Percentiles rank a stretch among this genome's conserved stretches.
Evolutionary conservation across 2,329 filamentous ascomycete genomes (phyloP).

Genomic region (Didymella glomerata): DNA sequence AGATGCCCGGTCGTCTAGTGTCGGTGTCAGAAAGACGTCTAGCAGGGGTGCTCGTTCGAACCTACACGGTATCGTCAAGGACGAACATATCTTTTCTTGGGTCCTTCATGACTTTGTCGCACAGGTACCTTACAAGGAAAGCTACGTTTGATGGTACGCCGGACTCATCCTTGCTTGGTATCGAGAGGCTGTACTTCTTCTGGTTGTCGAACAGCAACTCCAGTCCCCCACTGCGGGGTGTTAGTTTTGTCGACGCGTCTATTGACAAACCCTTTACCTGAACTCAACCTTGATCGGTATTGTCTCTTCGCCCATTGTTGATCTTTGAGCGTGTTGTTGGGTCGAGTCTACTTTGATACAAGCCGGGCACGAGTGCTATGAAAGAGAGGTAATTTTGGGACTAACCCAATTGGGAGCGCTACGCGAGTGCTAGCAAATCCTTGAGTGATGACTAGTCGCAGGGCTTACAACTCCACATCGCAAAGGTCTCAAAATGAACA

Average conservation of each 20-base stretch:
- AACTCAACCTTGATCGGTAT: conserved; percentile 77
- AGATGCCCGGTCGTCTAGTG: conserved; percentile 87
- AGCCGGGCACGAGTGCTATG: conserved; percentile 19
- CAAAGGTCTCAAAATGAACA: conserved; percentile 40
- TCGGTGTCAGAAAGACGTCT: conserved; percentile 28
- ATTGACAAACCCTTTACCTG: conserved; percentile 59
- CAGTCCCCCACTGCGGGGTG: conserved; percentile 73
- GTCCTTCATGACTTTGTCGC: conserved; percentile 84
- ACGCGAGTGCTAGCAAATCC: conserved; percentile 48
- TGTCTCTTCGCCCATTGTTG: conserved; percentile 38
- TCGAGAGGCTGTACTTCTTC: conserved; percentile 72
- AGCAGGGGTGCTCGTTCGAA: not conserved
- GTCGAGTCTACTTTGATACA: not conserved
- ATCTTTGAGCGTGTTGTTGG: not conserved
- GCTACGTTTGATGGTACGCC: conserved; percentile 73
- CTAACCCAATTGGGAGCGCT: conserved; percentile 27
- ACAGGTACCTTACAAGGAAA: conserved; percentile 80
- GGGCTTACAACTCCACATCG: conserved; percentile 25
- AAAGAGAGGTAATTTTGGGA: not conserved
- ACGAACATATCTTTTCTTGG: conserved; percentile 86
- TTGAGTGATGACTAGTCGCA: conserved; percentile 33
- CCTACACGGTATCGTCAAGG: conserved; percentile 86
- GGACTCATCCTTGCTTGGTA: conserved; percentile 70
- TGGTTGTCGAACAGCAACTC: conserved; percentile 93
- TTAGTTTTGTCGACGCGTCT: conserved; percentile 14